phyloP scores from a whole-genome alignment of 169 alveolate genomes.

The Perkinsus olseni region DNA sequence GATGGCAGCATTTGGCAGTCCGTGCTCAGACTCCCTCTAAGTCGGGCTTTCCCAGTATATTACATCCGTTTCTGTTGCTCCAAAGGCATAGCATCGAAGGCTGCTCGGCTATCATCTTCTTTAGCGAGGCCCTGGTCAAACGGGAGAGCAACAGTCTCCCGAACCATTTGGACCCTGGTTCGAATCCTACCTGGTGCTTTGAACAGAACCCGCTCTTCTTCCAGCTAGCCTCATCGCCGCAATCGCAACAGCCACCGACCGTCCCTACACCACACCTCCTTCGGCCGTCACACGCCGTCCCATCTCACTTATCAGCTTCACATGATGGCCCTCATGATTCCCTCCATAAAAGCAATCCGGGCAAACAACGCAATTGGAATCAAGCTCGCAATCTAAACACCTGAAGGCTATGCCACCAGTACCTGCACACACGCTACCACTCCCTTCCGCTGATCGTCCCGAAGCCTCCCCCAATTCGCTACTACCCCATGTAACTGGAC shows the following conservation, averaged over 20 bases:
- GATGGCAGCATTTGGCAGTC: too few relatives aligned
- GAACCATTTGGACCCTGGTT: background rate
- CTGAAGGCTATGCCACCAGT: conserved; percentile 5
- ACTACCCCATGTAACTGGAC: background rate
- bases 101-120: background rate
- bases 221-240: conserved; percentile 17
- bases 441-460: background rate
- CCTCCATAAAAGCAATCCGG: conserved; percentile 9
- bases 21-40: too few relatives aligned
- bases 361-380: conserved; percentile 6
- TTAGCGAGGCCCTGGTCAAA: background rate
- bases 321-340: conserved; percentile 4
- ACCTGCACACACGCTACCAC: background rate
- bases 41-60: background rate
- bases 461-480: background rate
- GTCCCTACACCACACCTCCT: background rate
- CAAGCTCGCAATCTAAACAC: conserved; percentile 12
- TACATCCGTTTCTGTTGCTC: background rate
- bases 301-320: background rate
- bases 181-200: background rate
- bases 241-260: conserved; percentile 9
- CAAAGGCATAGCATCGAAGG: background rate
- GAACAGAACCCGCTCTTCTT: conserved; percentile 5
- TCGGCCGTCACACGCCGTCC: background rate
- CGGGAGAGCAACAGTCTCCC: background rate